Percentiles rank a stretch among this genome's conserved stretches.
Conservation (phyloP, 2,329 filamentous ascomycete genomes). For the Xylaria sp. region DNA sequence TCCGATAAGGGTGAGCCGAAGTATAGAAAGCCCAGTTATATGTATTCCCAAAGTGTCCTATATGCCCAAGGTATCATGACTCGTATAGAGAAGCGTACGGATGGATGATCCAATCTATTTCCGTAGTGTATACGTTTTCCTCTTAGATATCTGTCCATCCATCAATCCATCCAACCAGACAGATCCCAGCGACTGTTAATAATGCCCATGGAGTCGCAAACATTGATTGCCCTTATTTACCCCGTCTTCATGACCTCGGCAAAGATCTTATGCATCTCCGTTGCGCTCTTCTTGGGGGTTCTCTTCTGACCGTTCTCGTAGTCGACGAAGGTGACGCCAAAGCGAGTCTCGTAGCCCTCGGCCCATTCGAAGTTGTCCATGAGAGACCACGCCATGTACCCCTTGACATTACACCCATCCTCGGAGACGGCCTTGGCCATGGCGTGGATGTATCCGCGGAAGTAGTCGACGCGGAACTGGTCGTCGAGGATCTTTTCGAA, state of each 20-base stretch:
- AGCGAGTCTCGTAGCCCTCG: constrained; percentile 89
- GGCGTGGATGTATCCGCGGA: constrained; percentile 78
- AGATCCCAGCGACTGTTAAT: not conserved
- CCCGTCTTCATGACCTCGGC: constrained; percentile 75
- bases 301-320: constrained; percentile 83
- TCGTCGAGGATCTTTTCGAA: constrained; percentile 79
- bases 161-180: not conserved
- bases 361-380: constrained; percentile 95
- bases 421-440: constrained; percentile 77
- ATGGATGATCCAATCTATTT: constrained; percentile 20
- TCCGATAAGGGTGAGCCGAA: too few species aligned
- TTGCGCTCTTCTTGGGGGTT: constrained; percentile 85
- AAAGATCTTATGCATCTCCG: constrained; percentile 76
- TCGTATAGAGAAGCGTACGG: constrained; percentile 8
- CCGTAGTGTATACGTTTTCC: constrained; percentile 19
- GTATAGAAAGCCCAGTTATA: constrained; percentile 58
- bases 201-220: constrained; percentile 8
- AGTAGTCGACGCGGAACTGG: constrained; percentile 84
- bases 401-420: constrained; percentile 82
- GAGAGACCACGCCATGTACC: constrained; percentile 88
- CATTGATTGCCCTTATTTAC: constrained; percentile 37
- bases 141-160: not conserved
- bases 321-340: constrained; percentile 86
- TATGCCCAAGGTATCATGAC: constrained; percentile 31
- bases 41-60: constrained; percentile 47